Evolutionary conservation across 73 alveolate genomes (phyloP).

Genomic region (Paramecium primaurelia): DNA sequence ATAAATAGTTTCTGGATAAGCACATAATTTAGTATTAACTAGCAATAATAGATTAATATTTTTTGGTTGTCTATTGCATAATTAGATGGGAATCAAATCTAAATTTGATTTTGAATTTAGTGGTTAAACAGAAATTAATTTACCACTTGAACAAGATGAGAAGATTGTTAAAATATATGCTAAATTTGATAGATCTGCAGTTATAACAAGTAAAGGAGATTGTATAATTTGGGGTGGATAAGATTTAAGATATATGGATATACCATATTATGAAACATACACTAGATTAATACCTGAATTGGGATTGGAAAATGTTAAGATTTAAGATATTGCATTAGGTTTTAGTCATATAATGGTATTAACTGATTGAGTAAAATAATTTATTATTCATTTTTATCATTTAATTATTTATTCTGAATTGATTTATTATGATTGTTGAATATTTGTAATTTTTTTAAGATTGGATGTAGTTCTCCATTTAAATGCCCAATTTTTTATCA

Average conservation of each 20-base stretch:
- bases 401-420: not conserved
- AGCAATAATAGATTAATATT: not conserved
- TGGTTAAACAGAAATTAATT: not conserved
- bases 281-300: not conserved
- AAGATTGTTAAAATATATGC: constrained; percentile 10
- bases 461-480: constrained; percentile 43
- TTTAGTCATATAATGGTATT: not conserved
- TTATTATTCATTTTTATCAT: not conserved
- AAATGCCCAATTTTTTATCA: constrained; percentile 22
- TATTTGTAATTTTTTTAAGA: not conserved
- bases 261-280: constrained; percentile 8
- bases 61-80: not conserved
- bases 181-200: constrained; percentile 43
- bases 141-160: constrained; percentile 15
- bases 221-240: constrained; percentile 28
- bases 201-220: constrained; percentile 25
- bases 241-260: not conserved
- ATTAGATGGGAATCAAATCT: not conserved
- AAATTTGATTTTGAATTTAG: constrained; percentile 5
- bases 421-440: not conserved
- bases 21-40: constrained; percentile 23
- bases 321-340: constrained; percentile 32
- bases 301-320: not conserved
- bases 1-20: constrained; percentile 6
- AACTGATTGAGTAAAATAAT: constrained; percentile 7